A percentile compares a stretch with the other conserved stretches of the same genome.
Evolutionary conservation across 352 stramenopile genomes (phyloP).

Genomic region (Globisporangium ultimum): DNA sequence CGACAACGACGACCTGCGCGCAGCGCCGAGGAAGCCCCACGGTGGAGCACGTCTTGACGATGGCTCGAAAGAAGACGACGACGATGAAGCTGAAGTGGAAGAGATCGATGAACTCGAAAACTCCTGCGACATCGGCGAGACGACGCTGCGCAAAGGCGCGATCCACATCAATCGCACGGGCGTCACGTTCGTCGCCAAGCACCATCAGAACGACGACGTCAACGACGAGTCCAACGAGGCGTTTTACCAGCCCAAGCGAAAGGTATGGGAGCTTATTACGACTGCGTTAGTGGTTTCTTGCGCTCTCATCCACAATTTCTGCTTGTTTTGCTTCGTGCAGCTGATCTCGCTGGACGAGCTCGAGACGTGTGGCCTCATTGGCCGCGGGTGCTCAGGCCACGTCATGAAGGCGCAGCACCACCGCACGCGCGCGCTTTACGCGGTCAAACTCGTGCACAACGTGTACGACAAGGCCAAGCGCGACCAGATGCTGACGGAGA

Average conservation of each 20-base stretch:
- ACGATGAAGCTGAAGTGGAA: constrained; percentile 18
- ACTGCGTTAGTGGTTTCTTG: too few species aligned
- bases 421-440: constrained; percentile 36
- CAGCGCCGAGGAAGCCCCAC: constrained; percentile 4
- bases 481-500: constrained; percentile 75
- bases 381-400: constrained; percentile 59
- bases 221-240: constrained; percentile 17
- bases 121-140: constrained; percentile 76
- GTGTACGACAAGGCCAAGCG: constrained; percentile 76
- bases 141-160: constrained; percentile 55
- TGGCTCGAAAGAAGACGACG: constrained; percentile 8
- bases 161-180: constrained; percentile 65
- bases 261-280: not conserved
- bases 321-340: constrained; percentile 2
- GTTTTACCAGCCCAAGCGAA: constrained; percentile 8
- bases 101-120: constrained; percentile 48
- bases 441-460: constrained; percentile 72
- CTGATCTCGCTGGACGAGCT: constrained; percentile 52
- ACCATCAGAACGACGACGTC: constrained; percentile 16
- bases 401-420: constrained; percentile 54
- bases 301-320: not conserved
- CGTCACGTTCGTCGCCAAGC: constrained; percentile 42
- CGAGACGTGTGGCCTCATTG: constrained; percentile 45
- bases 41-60: not conserved
- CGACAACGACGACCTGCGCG: constrained; percentile 13